phyloP scores from a whole-genome alignment of 2,329 filamentous ascomycete species.

The Cylindrodendrum hubeiense region DNA sequence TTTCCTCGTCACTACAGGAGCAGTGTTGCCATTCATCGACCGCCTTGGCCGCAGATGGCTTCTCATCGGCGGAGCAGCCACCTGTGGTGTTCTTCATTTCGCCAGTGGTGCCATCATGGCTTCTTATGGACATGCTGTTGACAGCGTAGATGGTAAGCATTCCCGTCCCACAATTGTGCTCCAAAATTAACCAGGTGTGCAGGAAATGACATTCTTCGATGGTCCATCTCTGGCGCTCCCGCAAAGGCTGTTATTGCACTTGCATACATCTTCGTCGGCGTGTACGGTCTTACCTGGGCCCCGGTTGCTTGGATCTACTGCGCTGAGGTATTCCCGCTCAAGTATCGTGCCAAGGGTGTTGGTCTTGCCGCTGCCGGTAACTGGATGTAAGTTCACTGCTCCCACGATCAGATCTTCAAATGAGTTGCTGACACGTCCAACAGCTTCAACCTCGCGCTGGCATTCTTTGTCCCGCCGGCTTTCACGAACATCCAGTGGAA shows the following conservation, averaged over 20 bases:
- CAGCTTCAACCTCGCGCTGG: slow-evolving; percentile 56
- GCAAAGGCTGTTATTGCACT: slow-evolving; percentile 65
- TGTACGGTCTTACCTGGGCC: slow-evolving; percentile 58
- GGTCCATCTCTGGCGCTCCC: slow-evolving; percentile 57
- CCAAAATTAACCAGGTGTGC: neutral
- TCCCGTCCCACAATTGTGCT: rapidly evolving
- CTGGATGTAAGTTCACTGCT: slow-evolving; percentile 50
- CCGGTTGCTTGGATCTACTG: slow-evolving; percentile 68
- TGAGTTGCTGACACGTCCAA: neutral
- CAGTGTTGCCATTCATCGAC: slow-evolving; percentile 63
- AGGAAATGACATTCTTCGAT: slow-evolving; percentile 61
- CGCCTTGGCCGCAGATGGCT: slow-evolving; percentile 61
- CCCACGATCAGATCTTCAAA: neutral
- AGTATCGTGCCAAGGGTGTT: slow-evolving; percentile 65
- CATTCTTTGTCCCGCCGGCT: slow-evolving; percentile 53
- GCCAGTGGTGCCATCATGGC: slow-evolving; percentile 64
- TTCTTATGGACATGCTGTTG: slow-evolving; percentile 57
- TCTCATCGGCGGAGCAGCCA: slow-evolving; percentile 59
- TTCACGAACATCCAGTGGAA: slow-evolving; percentile 61
- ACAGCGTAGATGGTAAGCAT: slow-evolving; percentile 51
- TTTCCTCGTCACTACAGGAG: slow-evolving; percentile 64
- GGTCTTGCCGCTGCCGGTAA: slow-evolving; percentile 62
- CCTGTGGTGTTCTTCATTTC: slow-evolving; percentile 61
- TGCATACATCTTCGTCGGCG: slow-evolving; percentile 60
- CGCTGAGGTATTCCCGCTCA: slow-evolving; percentile 65